These are phyloP conservation scores for Endocarpon pusillum DNA, from an alignment of 495 filamentous ascomycete genomes.

Conservation along the genomic window DNA sequence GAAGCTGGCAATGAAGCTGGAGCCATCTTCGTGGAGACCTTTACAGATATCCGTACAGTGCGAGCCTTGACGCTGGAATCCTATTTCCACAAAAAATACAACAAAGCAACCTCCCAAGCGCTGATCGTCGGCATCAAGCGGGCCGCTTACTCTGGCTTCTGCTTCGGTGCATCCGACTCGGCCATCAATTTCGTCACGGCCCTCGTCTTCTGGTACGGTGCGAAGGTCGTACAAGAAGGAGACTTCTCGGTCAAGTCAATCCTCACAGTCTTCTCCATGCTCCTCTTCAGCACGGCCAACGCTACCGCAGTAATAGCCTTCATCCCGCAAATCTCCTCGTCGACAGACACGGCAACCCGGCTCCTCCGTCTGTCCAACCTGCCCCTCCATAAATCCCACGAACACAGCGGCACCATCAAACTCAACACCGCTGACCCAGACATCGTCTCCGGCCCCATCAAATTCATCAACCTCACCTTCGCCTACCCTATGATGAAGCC, in stretches of 20 bases:
- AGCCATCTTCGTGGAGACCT: constrained; percentile 57
- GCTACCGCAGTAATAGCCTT: constrained; percentile 48
- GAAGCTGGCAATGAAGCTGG: constrained; percentile 35
- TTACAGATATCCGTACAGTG: constrained; percentile 69
- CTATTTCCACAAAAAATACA: constrained; percentile 55
- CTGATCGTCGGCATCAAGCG: constrained; percentile 39
- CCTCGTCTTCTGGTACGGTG: constrained; percentile 70
- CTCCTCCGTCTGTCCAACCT: constrained; percentile 57
- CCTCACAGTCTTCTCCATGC: constrained; percentile 59
- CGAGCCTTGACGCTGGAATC: constrained; percentile 58
- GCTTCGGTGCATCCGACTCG: constrained; percentile 63
- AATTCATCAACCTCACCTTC: constrained; percentile 43
- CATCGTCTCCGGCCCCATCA: constrained; percentile 29
- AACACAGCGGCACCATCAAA: constrained; percentile 30
- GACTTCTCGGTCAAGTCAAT: constrained; percentile 36
- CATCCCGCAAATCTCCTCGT: constrained; percentile 64
- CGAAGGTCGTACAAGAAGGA: constrained; percentile 35
- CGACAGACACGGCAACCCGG: constrained; percentile 51
- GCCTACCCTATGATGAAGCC: no score
- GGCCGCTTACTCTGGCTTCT: constrained; percentile 44
- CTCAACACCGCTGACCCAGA: constrained; percentile 35
- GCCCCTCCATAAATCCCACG: constrained; percentile 40
- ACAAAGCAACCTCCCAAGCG: constrained; percentile 27
- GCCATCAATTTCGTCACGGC: constrained; percentile 57
- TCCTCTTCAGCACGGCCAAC: constrained; percentile 67